Percentiles rank a stretch among this genome's conserved stretches.
Conservation (phyloP, 2,329 filamentous ascomycete genomes). For the Diaporthe helianthi region DNA sequence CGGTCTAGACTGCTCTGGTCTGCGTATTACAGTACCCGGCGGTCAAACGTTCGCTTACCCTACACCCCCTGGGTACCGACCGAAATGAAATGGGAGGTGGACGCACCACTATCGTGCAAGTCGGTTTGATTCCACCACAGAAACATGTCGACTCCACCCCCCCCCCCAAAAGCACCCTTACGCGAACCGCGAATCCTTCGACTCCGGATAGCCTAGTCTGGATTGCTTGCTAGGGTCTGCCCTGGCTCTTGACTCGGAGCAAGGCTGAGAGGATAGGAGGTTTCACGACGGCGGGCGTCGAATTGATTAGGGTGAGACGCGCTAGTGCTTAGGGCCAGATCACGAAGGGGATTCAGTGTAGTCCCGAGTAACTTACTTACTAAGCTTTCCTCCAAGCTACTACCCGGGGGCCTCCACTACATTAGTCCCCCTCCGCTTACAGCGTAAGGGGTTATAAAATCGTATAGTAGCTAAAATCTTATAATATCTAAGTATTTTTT, state of each 20-base stretch:
- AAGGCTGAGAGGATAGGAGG: neutral
- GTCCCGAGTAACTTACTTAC: no score
- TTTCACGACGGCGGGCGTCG: neutral
- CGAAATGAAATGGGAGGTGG: slow-evolving; percentile 6
- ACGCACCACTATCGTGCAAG: neutral
- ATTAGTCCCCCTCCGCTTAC: no score
- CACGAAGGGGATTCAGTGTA: no score
- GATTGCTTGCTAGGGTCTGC: neutral
- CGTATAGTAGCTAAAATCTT: no score
- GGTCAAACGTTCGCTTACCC: no score
- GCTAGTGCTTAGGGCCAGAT: slow-evolving; percentile 4
- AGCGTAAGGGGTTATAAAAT: no score
- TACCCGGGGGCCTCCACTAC: no score
- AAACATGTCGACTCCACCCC: neutral
- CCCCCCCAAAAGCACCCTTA: neutral
- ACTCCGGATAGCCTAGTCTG: neutral
- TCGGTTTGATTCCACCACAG: slow-evolving; percentile 6
- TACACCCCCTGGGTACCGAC: no score
- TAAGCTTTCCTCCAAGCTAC: no score
- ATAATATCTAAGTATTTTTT: no score
- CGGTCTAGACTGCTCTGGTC: neutral
- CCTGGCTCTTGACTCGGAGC: slow-evolving; percentile 11
- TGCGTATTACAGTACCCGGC: slow-evolving; percentile 4
- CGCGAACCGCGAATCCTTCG: neutral
- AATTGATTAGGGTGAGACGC: slow-evolving; percentile 17